A percentile compares a stretch with the other conserved stretches of the same genome.
phyloP scores from a whole-genome alignment of 23 red algal species.

The Rhodosorus marinus region DNA sequence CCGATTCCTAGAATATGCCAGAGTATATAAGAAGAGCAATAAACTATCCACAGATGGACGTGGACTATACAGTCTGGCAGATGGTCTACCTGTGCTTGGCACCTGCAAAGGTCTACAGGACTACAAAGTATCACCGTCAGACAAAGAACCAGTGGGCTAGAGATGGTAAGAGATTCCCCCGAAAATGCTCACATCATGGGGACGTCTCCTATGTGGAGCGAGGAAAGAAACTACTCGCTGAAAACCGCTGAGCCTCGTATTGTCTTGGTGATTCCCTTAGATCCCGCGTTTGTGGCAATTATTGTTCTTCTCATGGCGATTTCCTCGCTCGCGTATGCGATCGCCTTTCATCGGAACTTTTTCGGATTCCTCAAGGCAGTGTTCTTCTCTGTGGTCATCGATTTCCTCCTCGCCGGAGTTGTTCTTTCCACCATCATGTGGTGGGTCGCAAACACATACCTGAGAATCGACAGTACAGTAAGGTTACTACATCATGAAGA shows the following conservation, averaged over 20 bases:
- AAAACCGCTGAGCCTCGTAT: background rate
- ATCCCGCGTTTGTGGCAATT: slow-evolving; percentile 81
- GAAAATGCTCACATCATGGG: too few relatives aligned
- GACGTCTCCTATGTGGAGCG: too few relatives aligned
- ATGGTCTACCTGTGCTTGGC: slow-evolving; percentile 58
- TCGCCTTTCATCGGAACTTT: slow-evolving; percentile 49
- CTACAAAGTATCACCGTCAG: slow-evolving; percentile 81
- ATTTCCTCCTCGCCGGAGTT: slow-evolving; percentile 38
- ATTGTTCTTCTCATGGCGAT: slow-evolving; percentile 61
- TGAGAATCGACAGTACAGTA: slow-evolving; percentile 21
- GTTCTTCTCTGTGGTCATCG: slow-evolving; percentile 30
- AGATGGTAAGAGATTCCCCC: slow-evolving; percentile 35
- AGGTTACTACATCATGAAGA: too few relatives aligned
- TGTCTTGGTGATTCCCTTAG: background rate
- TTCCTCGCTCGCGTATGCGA: slow-evolving; percentile 29
- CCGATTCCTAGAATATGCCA: too few relatives aligned
- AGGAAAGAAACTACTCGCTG: too few relatives aligned
- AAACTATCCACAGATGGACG: slow-evolving; percentile 66
- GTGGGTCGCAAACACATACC: slow-evolving; percentile 52
- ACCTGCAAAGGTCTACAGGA: slow-evolving; percentile 78
- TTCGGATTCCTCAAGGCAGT: slow-evolving; percentile 29
- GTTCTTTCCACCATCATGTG: slow-evolving; percentile 29
- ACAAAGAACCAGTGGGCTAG: slow-evolving; percentile 98
- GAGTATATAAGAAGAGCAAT: slow-evolving; percentile 61
- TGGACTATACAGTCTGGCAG: slow-evolving; percentile 94